These are phyloP conservation scores for Penicillium egyptiacum DNA, from an alignment of 495 filamentous ascomycete species.

Conservation along the genomic window DNA sequence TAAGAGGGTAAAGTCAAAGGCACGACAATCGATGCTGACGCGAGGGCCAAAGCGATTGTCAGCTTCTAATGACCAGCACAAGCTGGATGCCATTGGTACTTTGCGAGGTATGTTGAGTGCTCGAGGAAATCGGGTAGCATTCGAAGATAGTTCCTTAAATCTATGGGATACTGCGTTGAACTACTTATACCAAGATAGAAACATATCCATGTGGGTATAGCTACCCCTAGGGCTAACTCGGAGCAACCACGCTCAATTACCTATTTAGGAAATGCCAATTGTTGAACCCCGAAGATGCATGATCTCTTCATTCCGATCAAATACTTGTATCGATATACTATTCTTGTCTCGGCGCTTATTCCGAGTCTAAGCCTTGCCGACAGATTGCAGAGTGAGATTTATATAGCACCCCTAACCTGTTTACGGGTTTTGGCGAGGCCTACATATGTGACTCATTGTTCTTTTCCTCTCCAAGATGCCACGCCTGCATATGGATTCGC, in stretches of 20 bases:
- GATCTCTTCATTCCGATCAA: neutral
- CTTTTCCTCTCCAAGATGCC: no score
- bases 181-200: neutral
- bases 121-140: neutral
- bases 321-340: neutral
- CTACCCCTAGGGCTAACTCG: neutral
- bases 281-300: neutral
- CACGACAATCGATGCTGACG: neutral
- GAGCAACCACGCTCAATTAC: neutral
- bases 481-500: no score
- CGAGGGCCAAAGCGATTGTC: conserved; percentile 4
- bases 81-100: neutral
- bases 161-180: neutral
- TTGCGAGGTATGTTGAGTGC: neutral
- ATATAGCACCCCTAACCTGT: no score
- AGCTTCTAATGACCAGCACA: neutral
- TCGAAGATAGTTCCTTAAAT: neutral
- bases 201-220: no score
- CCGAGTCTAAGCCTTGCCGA: no score
- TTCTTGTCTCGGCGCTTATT: no score
- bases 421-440: no score
- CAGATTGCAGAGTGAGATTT: no score
- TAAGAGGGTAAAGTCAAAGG: neutral
- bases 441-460: no score
- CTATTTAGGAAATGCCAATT: conserved; percentile 1